Conservation (phyloP, 345 rosid species). For the Moringa oleifera region DNA sequence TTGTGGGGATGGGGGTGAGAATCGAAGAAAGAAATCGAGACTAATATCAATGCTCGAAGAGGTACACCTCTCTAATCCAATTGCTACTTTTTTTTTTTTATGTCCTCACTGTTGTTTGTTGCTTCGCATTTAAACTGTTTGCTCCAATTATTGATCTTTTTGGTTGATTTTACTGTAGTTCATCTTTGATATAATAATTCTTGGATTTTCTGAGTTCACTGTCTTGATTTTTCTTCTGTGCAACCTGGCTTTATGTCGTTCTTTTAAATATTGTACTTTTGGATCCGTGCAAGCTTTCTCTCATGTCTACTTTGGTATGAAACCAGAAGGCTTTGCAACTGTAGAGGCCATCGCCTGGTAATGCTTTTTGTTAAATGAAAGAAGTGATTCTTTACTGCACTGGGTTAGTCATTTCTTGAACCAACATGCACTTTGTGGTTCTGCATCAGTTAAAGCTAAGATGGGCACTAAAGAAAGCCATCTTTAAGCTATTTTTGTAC, state of each 20-base stretch:
- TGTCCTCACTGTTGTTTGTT: not conserved
- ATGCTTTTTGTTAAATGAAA: slow-evolving; percentile 11
- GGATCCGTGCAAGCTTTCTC: not conserved
- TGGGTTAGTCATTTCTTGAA: slow-evolving; percentile 17
- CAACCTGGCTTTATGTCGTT: not conserved
- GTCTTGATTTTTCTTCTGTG: not conserved
- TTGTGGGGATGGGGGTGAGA: slow-evolving; percentile 39
- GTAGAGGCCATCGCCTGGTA: slow-evolving; percentile 13
- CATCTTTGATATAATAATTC: not conserved
- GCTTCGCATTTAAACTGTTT: not conserved
- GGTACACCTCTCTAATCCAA: slow-evolving; percentile 33
- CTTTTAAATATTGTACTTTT: not conserved
- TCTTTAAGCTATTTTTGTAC: slow-evolving; percentile 8
- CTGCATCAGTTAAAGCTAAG: slow-evolving; percentile 21
- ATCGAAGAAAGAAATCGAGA: slow-evolving; percentile 61
- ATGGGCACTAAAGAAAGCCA: slow-evolving; percentile 2
- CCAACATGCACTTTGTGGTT: slow-evolving; percentile 22
- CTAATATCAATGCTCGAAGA: slow-evolving; percentile 83
- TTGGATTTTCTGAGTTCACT: not conserved
- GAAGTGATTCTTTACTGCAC: slow-evolving; percentile 11
- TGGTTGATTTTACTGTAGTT: not conserved
- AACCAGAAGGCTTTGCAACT: not conserved
- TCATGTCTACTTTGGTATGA: not conserved
- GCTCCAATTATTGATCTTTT: not conserved
- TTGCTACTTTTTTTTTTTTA: too few relatives aligned